These are phyloP conservation scores for Leishmania lainsoni DNA, from an alignment of 208 protist genomes.

Conservation along the genomic window DNA sequence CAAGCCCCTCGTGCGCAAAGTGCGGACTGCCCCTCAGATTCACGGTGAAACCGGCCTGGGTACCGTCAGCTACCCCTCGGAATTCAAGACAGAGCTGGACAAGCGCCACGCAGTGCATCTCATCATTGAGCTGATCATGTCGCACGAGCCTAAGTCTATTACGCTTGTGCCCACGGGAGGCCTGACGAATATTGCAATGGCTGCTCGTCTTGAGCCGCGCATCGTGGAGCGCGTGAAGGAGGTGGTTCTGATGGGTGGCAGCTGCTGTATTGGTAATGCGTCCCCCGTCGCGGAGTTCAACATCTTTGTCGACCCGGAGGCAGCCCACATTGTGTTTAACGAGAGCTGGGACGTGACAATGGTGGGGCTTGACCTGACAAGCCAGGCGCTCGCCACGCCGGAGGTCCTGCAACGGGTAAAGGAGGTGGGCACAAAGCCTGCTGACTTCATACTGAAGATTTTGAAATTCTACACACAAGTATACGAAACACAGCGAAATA, in stretches of 20 bases:
- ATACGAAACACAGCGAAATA: constrained; percentile 40
- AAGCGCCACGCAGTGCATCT: constrained; percentile 52
- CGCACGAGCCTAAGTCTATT: constrained; percentile 51
- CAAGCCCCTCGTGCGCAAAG: constrained; percentile 49
- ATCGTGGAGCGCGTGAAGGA: constrained; percentile 71
- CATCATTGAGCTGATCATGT: constrained; percentile 65
- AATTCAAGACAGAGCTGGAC: constrained; percentile 37
- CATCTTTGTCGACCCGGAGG: constrained; percentile 72
- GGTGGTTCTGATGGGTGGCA: constrained; percentile 85
- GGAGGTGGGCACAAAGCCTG: constrained; percentile 39
- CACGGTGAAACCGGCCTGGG: constrained; percentile 79
- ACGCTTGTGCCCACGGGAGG: constrained; percentile 68
- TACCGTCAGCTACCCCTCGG: constrained; percentile 32
- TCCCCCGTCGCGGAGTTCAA: constrained; percentile 83
- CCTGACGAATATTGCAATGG: constrained; percentile 88
- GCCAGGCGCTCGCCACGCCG: constrained; percentile 63
- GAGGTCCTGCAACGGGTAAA: constrained; percentile 45
- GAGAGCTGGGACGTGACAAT: constrained; percentile 67
- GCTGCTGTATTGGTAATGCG: constrained; percentile 57
- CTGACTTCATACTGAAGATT: constrained; percentile 45
- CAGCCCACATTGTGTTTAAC: constrained; percentile 80
- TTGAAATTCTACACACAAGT: constrained; percentile 59
- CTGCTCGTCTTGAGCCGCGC: constrained; percentile 63
- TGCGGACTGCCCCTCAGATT: constrained; percentile 51
- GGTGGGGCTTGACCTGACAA: constrained; percentile 85